phyloP scores from a whole-genome alignment of 1,284 basidiomycete genomes.

The Naganishia liquefaciens region DNA sequence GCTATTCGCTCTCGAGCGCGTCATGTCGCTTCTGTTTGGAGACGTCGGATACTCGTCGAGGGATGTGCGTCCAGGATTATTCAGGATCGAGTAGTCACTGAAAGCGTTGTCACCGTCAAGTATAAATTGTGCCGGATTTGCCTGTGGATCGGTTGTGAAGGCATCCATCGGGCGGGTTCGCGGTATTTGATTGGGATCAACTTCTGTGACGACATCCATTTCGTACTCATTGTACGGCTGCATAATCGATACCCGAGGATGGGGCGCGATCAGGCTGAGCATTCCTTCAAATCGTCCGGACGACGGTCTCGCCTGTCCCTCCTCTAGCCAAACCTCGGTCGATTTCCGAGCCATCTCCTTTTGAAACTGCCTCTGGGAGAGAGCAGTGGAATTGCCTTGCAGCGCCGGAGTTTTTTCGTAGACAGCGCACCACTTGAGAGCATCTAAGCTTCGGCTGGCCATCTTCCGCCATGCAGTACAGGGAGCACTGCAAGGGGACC shows the following conservation, averaged over 20 bases:
- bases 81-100: constrained; percentile 14
- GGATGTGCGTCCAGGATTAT: not conserved
- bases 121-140: not conserved
- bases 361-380: not conserved
- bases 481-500: not conserved
- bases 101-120: not conserved
- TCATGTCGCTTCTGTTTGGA: constrained; percentile 3
- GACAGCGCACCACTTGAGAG: no score
- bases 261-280: constrained; percentile 21
- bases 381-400: not conserved
- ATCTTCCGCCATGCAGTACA: no score
- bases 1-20: constrained; percentile 13
- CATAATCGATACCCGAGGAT: constrained; percentile 23
- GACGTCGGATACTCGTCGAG: constrained; percentile 13
- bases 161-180: not conserved
- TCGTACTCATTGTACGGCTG: not conserved
- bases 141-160: not conserved
- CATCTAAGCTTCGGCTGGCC: no score
- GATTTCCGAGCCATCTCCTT: constrained; percentile 12
- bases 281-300: constrained; percentile 25
- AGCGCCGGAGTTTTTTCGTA: not conserved
- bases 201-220: not conserved
- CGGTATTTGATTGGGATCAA: constrained; percentile 24
- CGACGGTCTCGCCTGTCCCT: constrained; percentile 23
- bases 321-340: constrained; percentile 22